Percentiles rank a stretch among this genome's conserved stretches.
Conservation (phyloP, 495 filamentous ascomycete species). For the Annulohypoxylon nitens region DNA sequence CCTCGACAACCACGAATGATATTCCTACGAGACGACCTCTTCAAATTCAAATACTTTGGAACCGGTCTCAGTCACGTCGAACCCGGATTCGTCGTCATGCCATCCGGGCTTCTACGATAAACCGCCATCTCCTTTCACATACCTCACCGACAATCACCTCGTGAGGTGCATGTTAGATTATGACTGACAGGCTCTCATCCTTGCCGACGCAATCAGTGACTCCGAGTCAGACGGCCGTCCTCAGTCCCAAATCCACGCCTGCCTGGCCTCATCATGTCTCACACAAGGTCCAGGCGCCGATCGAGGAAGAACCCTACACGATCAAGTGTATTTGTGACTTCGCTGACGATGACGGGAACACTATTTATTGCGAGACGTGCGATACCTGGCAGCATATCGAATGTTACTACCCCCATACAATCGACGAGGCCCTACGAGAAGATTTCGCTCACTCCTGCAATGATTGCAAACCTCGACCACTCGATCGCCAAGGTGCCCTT, state of each 20-base stretch:
- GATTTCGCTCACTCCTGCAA: slow-evolving; percentile 82
- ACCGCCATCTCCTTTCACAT: slow-evolving; percentile 50
- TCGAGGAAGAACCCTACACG: slow-evolving; percentile 90
- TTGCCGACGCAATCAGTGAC: slow-evolving; percentile 67
- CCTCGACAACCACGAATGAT: slow-evolving; percentile 36
- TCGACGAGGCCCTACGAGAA: slow-evolving; percentile 76
- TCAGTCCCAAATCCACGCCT: slow-evolving; percentile 63
- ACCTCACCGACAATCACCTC: slow-evolving; percentile 61
- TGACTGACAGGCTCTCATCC: slow-evolving; percentile 88
- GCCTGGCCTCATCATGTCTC: slow-evolving; percentile 67
- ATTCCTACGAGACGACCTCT: slow-evolving; percentile 12
- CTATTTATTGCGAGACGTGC: slow-evolving; percentile 94
- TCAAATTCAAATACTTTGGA: slow-evolving; percentile 34
- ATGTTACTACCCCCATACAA: slow-evolving; percentile 85
- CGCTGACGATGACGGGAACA: slow-evolving; percentile 94
- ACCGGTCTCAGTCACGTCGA: slow-evolving; percentile 53
- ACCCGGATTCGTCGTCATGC: slow-evolving; percentile 67
- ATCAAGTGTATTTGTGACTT: slow-evolving; percentile 98
- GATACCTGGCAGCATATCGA: slow-evolving; percentile 98
- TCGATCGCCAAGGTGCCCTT: slow-evolving; percentile 79
- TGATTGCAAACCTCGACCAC: slow-evolving; percentile 80
- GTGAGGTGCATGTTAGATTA: slow-evolving; percentile 79
- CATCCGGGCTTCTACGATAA: slow-evolving; percentile 67
- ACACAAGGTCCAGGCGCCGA: slow-evolving; percentile 62
- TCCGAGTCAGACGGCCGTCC: slow-evolving; percentile 64